Conservation (phyloP, 202 grass and related monocot genomes). For the Schoenoplectus triqueter region DNA sequence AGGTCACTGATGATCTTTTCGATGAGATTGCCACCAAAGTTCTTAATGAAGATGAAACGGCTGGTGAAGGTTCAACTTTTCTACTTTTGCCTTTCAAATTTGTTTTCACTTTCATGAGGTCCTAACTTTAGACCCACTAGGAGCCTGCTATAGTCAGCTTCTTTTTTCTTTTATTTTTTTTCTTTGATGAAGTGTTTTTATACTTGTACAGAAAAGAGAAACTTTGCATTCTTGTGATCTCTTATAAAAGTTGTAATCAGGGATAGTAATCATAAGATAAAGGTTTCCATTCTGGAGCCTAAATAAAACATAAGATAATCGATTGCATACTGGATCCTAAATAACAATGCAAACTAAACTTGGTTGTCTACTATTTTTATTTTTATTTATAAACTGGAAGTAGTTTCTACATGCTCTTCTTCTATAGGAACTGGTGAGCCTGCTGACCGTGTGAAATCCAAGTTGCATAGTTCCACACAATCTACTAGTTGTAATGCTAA, state of each 20-base stretch:
- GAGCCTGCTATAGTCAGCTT: neutral
- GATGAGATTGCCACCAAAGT: conserved; percentile 91
- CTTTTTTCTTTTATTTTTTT: neutral
- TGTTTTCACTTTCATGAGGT: conserved; percentile 32
- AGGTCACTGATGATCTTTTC: conserved; percentile 99
- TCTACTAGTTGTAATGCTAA: conserved; percentile 50
- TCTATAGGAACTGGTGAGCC: conserved; percentile 56
- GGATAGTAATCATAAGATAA: neutral
- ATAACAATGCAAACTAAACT: neutral
- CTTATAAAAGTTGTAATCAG: neutral
- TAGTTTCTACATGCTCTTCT: conserved; percentile 33
- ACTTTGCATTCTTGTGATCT: neutral
- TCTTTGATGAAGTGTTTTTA: neutral
- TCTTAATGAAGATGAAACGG: conserved; percentile 75
- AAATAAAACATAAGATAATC: conserved; percentile 20
- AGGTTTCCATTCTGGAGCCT: neutral
- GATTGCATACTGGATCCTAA: neutral
- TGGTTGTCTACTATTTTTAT: neutral
- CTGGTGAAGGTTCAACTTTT: conserved; percentile 59
- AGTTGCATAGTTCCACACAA: conserved; percentile 40
- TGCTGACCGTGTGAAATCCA: conserved; percentile 43
- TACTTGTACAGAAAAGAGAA: no score
- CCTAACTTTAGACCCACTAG: conserved; percentile 2
- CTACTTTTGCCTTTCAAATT: neutral
- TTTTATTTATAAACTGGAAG: conserved; percentile 6